Evolutionary conservation across 176 grass and related monocot genomes (phyloP).

Genomic region (Pontederia paniculata): DNA sequence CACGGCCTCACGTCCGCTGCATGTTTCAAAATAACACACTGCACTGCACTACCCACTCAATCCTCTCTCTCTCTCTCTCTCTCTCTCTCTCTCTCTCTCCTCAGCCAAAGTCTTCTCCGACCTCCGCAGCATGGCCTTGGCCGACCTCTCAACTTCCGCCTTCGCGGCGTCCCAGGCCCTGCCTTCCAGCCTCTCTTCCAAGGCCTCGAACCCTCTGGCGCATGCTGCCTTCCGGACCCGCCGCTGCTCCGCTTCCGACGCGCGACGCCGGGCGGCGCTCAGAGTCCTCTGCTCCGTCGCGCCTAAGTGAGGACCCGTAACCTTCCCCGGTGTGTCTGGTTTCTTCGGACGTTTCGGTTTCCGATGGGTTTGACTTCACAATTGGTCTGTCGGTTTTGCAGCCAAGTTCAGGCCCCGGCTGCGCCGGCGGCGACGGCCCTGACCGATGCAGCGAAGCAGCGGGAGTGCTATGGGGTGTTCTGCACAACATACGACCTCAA

Average conservation of each 20-base stretch:
- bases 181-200: slow-evolving; percentile 13
- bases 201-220: slow-evolving; percentile 5
- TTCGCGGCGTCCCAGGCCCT: slow-evolving; percentile 16
- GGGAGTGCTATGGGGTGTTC: slow-evolving; percentile 74
- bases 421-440: neutral
- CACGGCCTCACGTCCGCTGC: neutral
- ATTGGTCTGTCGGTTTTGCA: slow-evolving; percentile 3
- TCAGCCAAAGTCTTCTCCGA: slow-evolving; percentile 6
- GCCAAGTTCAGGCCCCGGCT: slow-evolving; percentile 32
- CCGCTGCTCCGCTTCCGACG: neutral
- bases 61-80: slow-evolving; percentile 17
- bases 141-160: slow-evolving; percentile 19
- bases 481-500: slow-evolving; percentile 83
- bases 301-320: slow-evolving; percentile 12
- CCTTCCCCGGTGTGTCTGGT: neutral
- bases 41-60: neutral
- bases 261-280: slow-evolving; percentile 1
- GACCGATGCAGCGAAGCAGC: slow-evolving; percentile 7
- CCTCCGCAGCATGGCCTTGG: slow-evolving; percentile 21
- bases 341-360: neutral
- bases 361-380: neutral
- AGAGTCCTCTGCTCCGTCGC: slow-evolving; percentile 57
- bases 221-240: neutral
- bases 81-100: neutral
- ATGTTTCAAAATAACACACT: slow-evolving; percentile 7